Evolutionary conservation across 208 protist species (phyloP).

Genomic region (Leishmania aethiopica): DNA sequence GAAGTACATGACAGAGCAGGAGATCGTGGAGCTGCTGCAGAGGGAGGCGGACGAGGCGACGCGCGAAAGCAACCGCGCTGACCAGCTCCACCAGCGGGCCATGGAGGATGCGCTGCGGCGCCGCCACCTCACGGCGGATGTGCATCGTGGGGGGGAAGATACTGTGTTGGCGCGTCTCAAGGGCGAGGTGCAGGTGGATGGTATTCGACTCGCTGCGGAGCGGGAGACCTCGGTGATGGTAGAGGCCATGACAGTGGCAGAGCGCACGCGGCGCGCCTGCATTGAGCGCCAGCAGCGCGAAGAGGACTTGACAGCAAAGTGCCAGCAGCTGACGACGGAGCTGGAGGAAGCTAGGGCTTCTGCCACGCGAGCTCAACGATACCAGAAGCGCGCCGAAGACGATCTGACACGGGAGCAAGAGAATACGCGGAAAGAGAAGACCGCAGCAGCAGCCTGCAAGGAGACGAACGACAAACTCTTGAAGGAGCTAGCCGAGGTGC

Average conservation of each 20-base stretch:
- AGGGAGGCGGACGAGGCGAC: slow-evolving; percentile 61
- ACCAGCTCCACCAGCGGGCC: slow-evolving; percentile 39
- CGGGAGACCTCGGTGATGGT: slow-evolving; percentile 31
- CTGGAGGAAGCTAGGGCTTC: slow-evolving; percentile 41
- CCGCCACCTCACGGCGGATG: slow-evolving; percentile 26
- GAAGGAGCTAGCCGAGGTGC: slow-evolving; percentile 32
- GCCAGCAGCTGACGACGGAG: slow-evolving; percentile 33
- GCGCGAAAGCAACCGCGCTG: slow-evolving; percentile 39
- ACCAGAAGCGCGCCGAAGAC: slow-evolving; percentile 33
- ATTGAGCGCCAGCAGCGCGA: slow-evolving; percentile 35
- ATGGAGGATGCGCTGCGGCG: slow-evolving; percentile 44
- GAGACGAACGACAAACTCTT: slow-evolving; percentile 16
- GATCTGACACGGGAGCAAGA: slow-evolving; percentile 30
- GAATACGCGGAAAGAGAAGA: slow-evolving; percentile 20
- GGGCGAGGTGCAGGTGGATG: slow-evolving; percentile 26
- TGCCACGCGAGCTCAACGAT: slow-evolving; percentile 32
- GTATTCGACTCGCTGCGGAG: slow-evolving; percentile 22
- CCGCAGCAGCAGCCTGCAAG: not conserved
- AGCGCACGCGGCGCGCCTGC: slow-evolving; percentile 15
- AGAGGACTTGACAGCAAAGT: slow-evolving; percentile 30
- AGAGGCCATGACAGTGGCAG: slow-evolving; percentile 25
- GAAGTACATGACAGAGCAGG: slow-evolving; percentile 71
- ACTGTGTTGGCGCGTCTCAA: slow-evolving; percentile 24
- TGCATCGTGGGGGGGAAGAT: slow-evolving; percentile 39
- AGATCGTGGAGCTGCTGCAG: slow-evolving; percentile 67